phyloP scores from a whole-genome alignment of 75 land plant genomes.

The Selaginella moellendorffii region DNA sequence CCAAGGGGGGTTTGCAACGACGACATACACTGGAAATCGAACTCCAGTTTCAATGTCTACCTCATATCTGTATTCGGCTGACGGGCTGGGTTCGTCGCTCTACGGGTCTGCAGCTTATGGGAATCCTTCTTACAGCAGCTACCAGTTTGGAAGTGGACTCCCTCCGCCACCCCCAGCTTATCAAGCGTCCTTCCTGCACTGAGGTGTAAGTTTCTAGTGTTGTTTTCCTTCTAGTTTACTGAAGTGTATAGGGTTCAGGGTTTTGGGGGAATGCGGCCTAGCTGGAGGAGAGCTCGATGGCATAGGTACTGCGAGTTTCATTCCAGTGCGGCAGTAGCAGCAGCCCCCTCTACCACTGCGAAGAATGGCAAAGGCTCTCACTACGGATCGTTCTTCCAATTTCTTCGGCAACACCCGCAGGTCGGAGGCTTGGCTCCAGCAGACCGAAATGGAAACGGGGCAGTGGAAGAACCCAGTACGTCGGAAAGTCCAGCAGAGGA shows the following conservation, averaged over 20 bases:
- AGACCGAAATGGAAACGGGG: not conserved
- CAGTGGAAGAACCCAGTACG: not conserved
- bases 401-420: not conserved
- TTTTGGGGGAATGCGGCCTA: not conserved
- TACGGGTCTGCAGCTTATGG: constrained; percentile 24
- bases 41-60: constrained; percentile 21
- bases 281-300: not conserved
- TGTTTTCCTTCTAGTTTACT: too few relatives aligned
- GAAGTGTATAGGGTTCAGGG: not conserved
- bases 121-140: constrained; percentile 20
- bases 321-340: not conserved
- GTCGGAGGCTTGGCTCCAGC: not conserved
- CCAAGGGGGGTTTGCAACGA: constrained; percentile 20
- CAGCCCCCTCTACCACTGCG: too few relatives aligned
- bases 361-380: too few relatives aligned
- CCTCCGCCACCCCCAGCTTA: constrained; percentile 36
- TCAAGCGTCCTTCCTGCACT: constrained; percentile 32
- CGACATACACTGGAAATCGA: constrained; percentile 25
- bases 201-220: too few relatives aligned
- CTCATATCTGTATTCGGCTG: constrained; percentile 37
- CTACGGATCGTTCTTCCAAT: not conserved
- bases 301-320: not conserved
- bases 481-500: not conserved
- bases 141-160: constrained; percentile 32
- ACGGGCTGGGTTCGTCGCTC: constrained; percentile 28